Conservation (phyloP, 805 yeast genomes). For the Saccharomycopsis oosterbeekiorum region DNA sequence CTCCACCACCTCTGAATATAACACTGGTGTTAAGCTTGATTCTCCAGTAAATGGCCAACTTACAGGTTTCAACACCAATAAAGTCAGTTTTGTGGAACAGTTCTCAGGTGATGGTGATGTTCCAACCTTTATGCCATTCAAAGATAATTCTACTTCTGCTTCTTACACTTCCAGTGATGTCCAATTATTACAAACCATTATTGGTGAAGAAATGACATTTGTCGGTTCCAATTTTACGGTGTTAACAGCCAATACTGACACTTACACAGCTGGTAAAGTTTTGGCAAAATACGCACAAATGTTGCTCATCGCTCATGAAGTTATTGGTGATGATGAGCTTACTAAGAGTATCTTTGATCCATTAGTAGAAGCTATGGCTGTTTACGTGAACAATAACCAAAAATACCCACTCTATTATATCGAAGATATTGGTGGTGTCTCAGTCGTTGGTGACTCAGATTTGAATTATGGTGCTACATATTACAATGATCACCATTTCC, state of each 20-base stretch:
- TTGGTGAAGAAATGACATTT: conserved; percentile 37
- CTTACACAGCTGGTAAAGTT: conserved; percentile 44
- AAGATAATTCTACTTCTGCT: conserved; percentile 27
- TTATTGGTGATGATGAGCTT: conserved; percentile 34
- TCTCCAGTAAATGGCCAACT: conserved; percentile 44
- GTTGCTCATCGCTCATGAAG: conserved; percentile 39
- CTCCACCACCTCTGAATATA: conserved; percentile 22
- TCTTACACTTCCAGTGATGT: conserved; percentile 33
- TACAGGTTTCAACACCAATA: conserved; percentile 33
- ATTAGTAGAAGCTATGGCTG: conserved; percentile 36
- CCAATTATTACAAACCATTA: conserved; percentile 31
- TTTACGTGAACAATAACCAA: conserved; percentile 34
- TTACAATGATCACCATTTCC: conserved; percentile 84
- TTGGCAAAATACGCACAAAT: conserved; percentile 50
- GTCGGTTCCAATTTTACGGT: conserved; percentile 28
- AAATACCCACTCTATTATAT: conserved; percentile 44
- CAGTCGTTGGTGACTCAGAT: conserved; percentile 39
- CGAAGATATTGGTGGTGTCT: conserved; percentile 47
- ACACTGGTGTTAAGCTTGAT: conserved; percentile 33
- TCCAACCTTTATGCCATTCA: conserved; percentile 23
- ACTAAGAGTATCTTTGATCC: conserved; percentile 28
- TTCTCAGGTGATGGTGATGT: conserved; percentile 1
- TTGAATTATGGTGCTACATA: conserved; percentile 64
- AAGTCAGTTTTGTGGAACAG: conserved; percentile 23
- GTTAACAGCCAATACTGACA: conserved; percentile 33